These are phyloP conservation scores for Cryphonectria radicalis DNA, from an alignment of 2,329 filamentous ascomycete species.

Conservation along the genomic window DNA sequence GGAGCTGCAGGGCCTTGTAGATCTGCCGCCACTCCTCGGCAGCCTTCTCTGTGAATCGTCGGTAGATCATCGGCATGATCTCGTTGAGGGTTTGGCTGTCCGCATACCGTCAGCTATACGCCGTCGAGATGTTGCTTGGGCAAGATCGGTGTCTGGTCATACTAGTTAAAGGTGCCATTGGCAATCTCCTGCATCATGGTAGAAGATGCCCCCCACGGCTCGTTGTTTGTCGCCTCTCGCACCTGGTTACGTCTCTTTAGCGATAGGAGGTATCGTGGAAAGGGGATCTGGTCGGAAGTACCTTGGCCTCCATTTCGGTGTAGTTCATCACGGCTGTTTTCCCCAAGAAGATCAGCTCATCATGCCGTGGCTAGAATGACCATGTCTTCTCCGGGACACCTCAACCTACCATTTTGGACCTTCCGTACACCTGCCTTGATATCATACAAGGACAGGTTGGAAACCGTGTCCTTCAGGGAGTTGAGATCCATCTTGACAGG, in stretches of 20 bases:
- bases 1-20: conserved; percentile 95
- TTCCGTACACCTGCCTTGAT: conserved; percentile 93
- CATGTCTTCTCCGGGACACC: background rate
- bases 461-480: conserved; percentile 82
- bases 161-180: conserved; percentile 98
- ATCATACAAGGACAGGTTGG: conserved; percentile 92
- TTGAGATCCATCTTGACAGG: conserved; percentile 76
- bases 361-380: background rate
- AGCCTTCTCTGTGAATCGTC: conserved; percentile 96
- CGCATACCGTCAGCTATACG: conserved; percentile 22
- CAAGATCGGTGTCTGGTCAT: conserved; percentile 43
- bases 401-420: conserved; percentile 84
- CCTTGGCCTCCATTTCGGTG: conserved; percentile 86
- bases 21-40: conserved; percentile 99
- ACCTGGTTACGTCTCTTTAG: conserved; percentile 59
- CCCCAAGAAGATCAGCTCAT: conserved; percentile 13
- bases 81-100: conserved; percentile 91
- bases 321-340: conserved; percentile 91
- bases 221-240: conserved; percentile 97
- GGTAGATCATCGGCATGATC: conserved; percentile 99
- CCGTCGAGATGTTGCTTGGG: background rate
- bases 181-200: conserved; percentile 97
- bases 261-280: conserved; percentile 29
- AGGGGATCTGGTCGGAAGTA: conserved; percentile 35
- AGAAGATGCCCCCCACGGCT: conserved; percentile 89